Base-by-base conservation (phyloP, 192 early-diverging fungal species). In the Entomortierella parvispora region DNA sequence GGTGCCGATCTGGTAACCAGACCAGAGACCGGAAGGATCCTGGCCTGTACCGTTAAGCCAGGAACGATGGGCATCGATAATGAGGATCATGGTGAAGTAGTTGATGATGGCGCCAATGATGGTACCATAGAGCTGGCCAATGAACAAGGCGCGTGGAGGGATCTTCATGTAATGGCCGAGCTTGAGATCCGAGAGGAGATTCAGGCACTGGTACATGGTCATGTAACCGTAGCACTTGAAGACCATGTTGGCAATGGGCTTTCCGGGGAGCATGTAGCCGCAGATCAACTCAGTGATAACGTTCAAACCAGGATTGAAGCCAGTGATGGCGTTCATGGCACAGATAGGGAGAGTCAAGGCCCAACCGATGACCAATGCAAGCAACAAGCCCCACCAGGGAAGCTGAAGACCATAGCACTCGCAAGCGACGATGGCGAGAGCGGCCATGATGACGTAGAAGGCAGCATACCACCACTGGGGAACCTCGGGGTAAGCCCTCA, bases 151-250 rank as follows among this genome's bases (percentile, higher is more conserved):
- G 32, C 82, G 81, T 20, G 91, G 91, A 15, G 88, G 83, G 17
- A 93, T 86, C 69, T 93, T 90, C 76, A 89, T 82, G 77, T 91
- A 92, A 56, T 89, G 87, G 0, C 89, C 89, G n/a, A 93, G 81
- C 67, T 94, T 94, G 42, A 94, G 78, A 74, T 93, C 92, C 47
- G 58, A 23, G 3, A 91, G 67, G n/a, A 95, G 86, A 23, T 82
- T 78, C 15, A 95, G 68, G 46, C 89, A 89, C 82, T 97, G 94
- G 22, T 81, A 68, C 86, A 93, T 87, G 18, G 88, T 80, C 43
- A 78, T 77, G 65, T 69, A 76, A 15, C 81, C 75, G 57, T 84
- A 78, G 32, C 75, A 79, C 80, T 90, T 90, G 81, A 89, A 90
- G 44, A 62, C 66, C 69, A 89, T 80, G 58, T 77, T 81, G 31